phyloP scores from a whole-genome alignment of 2,329 filamentous ascomycete species.

The Pseudogymnoascus sp. region DNA sequence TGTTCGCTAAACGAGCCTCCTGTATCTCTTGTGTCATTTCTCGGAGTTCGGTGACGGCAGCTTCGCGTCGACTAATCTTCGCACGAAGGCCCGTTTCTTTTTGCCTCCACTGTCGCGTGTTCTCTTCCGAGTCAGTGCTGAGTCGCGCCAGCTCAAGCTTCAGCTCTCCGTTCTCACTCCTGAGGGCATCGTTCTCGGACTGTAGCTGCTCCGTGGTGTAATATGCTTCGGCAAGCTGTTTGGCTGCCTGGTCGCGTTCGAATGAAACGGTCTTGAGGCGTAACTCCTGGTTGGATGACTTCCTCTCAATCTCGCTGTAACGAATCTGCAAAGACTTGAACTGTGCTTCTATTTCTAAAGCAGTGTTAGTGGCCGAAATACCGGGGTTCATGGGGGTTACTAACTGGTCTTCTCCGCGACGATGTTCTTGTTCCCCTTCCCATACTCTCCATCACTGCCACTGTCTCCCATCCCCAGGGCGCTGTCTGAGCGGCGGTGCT shows the following conservation, averaged over 20 bases:
- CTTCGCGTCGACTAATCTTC: conserved; percentile 25
- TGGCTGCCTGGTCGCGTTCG: conserved; percentile 58
- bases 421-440: conserved; percentile 32
- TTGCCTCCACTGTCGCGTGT: conserved; percentile 32
- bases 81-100: conserved; percentile 33
- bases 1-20: not conserved
- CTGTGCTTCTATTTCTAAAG: conserved; percentile 48
- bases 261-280: conserved; percentile 53
- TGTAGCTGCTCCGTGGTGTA: conserved; percentile 43
- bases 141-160: conserved; percentile 19
- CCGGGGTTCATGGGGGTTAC: conserved; percentile 22
- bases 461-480: conserved; percentile 29
- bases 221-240: conserved; percentile 53
- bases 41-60: conserved; percentile 12
- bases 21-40: conserved; percentile 16
- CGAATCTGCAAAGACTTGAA: conserved; percentile 52
- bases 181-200: conserved; percentile 33
- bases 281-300: conserved; percentile 53
- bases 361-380: not conserved
- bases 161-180: conserved; percentile 27
- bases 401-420: conserved; percentile 48
- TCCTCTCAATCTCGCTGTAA: conserved; percentile 54
- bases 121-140: conserved; percentile 35
- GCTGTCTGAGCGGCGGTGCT: conserved; percentile 37
- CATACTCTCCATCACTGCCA: conserved; percentile 37